A percentile compares a stretch with the other conserved stretches of the same genome.
Conservation (phyloP, 441 rosid species). For the Pelargonium australe region DNA sequence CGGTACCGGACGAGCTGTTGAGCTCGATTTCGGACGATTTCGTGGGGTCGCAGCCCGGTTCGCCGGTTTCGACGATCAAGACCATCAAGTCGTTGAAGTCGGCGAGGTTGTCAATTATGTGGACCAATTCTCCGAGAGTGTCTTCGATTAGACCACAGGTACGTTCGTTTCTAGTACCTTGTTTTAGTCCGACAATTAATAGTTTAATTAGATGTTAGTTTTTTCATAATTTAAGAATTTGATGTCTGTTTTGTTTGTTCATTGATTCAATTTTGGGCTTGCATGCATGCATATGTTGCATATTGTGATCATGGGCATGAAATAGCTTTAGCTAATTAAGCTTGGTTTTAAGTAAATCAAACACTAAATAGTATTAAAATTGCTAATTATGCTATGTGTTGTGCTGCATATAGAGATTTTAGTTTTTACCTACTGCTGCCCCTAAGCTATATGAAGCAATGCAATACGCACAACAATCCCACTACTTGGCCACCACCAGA, state of each 20-base stretch:
- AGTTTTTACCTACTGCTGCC: no score
- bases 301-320: no score
- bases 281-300: no score
- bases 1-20: slow-evolving; percentile 44
- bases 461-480: no score
- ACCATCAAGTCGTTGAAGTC: slow-evolving; percentile 20
- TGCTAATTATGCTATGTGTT: no score
- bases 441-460: no score
- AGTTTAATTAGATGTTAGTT: not conserved
- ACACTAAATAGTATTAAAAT: no score
- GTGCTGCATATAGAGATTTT: no score
- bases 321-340: no score
- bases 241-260: not conserved
- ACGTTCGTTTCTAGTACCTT: not conserved
- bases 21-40: slow-evolving; percentile 38
- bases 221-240: not conserved
- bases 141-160: slow-evolving; percentile 22
- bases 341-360: no score
- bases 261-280: not conserved
- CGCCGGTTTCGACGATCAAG: slow-evolving; percentile 34
- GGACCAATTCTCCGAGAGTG: slow-evolving; percentile 36
- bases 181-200: not conserved
- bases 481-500: no score
- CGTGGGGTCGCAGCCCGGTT: slow-evolving; percentile 35
- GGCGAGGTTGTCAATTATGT: not conserved